phyloP scores from a whole-genome alignment of 495 filamentous ascomycete species.

The Tuber microsphaerosporum region DNA sequence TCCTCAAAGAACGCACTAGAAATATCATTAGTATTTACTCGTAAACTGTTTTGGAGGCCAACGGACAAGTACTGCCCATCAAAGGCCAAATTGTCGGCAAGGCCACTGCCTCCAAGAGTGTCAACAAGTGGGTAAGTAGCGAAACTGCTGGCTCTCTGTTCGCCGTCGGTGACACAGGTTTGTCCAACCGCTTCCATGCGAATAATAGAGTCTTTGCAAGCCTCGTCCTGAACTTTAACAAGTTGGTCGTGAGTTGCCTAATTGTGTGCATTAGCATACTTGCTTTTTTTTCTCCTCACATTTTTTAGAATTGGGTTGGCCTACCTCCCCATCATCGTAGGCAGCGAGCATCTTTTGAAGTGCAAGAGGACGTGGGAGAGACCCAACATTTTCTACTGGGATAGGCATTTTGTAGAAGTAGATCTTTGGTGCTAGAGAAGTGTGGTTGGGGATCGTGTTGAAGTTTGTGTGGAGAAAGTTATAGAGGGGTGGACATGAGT shows the following conservation, averaged over 20 bases:
- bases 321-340: constrained; percentile 43
- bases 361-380: constrained; percentile 44
- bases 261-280: not conserved
- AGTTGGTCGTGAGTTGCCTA: constrained; percentile 37
- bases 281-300: not conserved
- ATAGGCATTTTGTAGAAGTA: constrained; percentile 31
- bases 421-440: not conserved
- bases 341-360: constrained; percentile 44
- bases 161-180: constrained; percentile 44
- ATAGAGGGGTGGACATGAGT: not conserved
- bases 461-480: not conserved
- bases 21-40: constrained; percentile 1
- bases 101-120: constrained; percentile 44
- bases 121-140: constrained; percentile 45
- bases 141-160: constrained; percentile 45
- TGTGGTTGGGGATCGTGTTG: not conserved
- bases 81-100: constrained; percentile 42
- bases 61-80: constrained; percentile 46
- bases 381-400: constrained; percentile 46
- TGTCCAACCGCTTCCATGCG: constrained; percentile 45
- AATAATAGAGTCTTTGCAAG: constrained; percentile 44
- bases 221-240: constrained; percentile 42
- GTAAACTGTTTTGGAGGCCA: not conserved
- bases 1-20: constrained; percentile 46
- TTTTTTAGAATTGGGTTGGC: too few species aligned